Conservation (phyloP, 176 grass and related monocot genomes). For the Hordeum vulgare region MorexV3_pseudomolecules_assembly NC_058522.1:439142393-439142892, state of each 20-base stretch:
- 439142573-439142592: not conserved
- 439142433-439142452: not conserved
- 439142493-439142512: not conserved
- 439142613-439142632: not conserved
- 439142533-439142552: not conserved
- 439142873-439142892: not conserved
- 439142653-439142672: not conserved
- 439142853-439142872: not conserved
- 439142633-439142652: not conserved
- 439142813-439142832: not conserved
- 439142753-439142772: no score
- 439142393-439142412: not conserved
- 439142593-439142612: not conserved
- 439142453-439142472: not conserved
- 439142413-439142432: not conserved
- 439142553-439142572: not conserved
- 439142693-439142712: not conserved
- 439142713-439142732: no score
- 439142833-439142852: not conserved
- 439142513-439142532: not conserved
- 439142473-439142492: not conserved
- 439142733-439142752: no score
- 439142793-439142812: not conserved
- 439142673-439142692: not conserved
- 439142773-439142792: not conserved